Evolutionary conservation across 2,329 filamentous ascomycete genomes (phyloP).

Genomic region (Lizonia empirigonia): DNA sequence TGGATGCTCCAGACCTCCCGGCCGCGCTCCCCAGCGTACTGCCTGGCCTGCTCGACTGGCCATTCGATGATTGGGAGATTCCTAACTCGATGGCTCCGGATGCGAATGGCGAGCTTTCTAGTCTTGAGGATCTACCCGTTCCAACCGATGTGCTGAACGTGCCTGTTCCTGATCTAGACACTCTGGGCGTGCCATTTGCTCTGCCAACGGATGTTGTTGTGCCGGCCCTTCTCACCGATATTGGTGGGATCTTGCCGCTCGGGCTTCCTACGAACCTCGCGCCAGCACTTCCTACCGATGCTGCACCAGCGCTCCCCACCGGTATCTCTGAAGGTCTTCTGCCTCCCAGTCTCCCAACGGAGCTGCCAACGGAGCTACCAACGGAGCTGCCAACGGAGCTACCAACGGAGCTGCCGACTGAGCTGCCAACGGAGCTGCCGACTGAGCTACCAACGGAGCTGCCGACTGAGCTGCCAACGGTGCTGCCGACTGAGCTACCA

Average conservation of each 20-base stretch:
- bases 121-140: neutral
- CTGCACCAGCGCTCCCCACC: neutral
- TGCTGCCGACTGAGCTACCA: neutral
- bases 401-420: neutral
- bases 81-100: neutral
- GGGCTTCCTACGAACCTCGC: too few relatives aligned
- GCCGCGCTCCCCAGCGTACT: neutral
- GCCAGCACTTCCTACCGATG: too few relatives aligned
- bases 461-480: neutral
- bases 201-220: neutral
- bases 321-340: neutral
- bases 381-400: neutral
- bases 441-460: neutral
- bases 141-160: neutral
- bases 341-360: neutral
- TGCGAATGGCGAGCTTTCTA: constrained; percentile 1
- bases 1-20: neutral
- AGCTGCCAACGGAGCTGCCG: neutral
- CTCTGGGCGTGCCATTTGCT: neutral
- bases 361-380: neutral
- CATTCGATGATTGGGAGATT: neutral
- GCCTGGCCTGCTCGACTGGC: constrained; percentile 7
- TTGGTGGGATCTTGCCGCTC: neutral
- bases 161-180: neutral
- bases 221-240: too few relatives aligned